A percentile compares a stretch with the other conserved stretches of the same genome.
Evolutionary conservation across 2,329 filamentous ascomycete genomes (phyloP).

Genomic region (Pyricularia sp.): DNA sequence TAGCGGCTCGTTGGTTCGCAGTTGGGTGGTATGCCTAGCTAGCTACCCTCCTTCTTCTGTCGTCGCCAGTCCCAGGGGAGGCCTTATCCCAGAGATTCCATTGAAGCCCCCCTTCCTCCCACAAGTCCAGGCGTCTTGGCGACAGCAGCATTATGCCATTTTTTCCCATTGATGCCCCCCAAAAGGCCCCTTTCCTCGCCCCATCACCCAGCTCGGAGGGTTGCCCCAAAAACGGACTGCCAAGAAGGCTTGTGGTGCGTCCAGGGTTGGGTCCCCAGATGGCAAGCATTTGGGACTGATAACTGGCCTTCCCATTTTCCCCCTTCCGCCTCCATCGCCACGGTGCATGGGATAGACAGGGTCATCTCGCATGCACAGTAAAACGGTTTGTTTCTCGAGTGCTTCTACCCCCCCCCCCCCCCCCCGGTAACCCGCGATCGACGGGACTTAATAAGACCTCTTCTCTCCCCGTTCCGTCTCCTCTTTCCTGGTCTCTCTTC

Average conservation of each 20-base stretch:
- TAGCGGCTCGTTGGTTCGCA: neutral
- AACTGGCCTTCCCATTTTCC: neutral
- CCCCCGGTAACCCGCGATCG: neutral
- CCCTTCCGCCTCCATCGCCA: neutral
- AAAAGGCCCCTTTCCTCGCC: neutral
- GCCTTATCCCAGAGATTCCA: neutral
- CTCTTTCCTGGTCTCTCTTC: neutral
- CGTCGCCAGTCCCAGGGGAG: neutral
- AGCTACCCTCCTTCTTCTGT: neutral
- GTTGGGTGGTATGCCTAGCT: neutral
- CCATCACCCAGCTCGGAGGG: conserved; percentile 1
- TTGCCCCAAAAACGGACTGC: conserved; percentile 3
- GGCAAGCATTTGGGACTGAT: neutral
- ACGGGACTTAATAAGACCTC: conserved; percentile 1
- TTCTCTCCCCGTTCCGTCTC: neutral
- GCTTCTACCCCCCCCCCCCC: neutral
- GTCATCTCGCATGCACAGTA: neutral
- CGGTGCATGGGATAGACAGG: neutral
- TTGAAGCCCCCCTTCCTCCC: neutral
- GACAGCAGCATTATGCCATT: neutral
- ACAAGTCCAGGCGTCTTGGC: conserved; percentile 3
- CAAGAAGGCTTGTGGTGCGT: conserved; percentile 3
- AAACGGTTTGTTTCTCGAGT: neutral
- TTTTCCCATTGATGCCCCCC: neutral
- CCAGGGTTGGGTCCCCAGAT: conserved; percentile 1